Evolutionary conservation across 1,139 yeast species (phyloP).

Genomic region (Zygosaccharomyces pseudobailii): DNA sequence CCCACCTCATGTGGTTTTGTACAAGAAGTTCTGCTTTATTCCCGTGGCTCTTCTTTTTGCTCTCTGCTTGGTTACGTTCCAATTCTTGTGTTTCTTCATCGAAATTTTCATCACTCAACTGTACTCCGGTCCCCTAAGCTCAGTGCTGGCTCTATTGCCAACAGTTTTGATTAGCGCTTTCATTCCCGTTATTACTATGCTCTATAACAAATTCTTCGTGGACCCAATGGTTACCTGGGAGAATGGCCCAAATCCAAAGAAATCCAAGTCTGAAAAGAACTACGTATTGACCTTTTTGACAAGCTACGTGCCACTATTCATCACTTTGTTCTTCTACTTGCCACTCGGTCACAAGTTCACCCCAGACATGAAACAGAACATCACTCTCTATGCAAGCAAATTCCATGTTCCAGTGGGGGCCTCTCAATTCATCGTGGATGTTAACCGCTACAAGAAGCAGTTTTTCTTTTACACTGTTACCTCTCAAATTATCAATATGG

Average conservation of each 20-base stretch:
- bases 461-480: constrained; percentile 75
- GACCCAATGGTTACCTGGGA: constrained; percentile 61
- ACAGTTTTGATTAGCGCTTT: constrained; percentile 63
- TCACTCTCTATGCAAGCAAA: constrained; percentile 19
- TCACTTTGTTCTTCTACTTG: constrained; percentile 80
- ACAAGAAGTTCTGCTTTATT: constrained; percentile 55
- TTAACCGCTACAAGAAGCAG: constrained; percentile 63
- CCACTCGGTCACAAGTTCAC: constrained; percentile 73
- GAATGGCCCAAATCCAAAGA: constrained; percentile 58
- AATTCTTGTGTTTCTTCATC: constrained; percentile 64
- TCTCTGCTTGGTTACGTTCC: constrained; percentile 53
- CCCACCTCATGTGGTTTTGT: constrained; percentile 15
- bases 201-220: constrained; percentile 53
- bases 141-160: constrained; percentile 62
- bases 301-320: constrained; percentile 74
- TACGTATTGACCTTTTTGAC: constrained; percentile 77
- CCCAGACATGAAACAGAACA: constrained; percentile 31
- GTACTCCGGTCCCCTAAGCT: constrained; percentile 76
- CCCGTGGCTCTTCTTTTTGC: constrained; percentile 67
- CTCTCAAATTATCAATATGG: constrained; percentile 64
- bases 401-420: constrained; percentile 39
- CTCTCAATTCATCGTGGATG: constrained; percentile 56
- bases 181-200: constrained; percentile 62
- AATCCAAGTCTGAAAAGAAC: constrained; percentile 63
- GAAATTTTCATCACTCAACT: constrained; percentile 83